Evolutionary conservation across 345 rosid species (phyloP).

Genomic region (Dimocarpus longan): DNA sequence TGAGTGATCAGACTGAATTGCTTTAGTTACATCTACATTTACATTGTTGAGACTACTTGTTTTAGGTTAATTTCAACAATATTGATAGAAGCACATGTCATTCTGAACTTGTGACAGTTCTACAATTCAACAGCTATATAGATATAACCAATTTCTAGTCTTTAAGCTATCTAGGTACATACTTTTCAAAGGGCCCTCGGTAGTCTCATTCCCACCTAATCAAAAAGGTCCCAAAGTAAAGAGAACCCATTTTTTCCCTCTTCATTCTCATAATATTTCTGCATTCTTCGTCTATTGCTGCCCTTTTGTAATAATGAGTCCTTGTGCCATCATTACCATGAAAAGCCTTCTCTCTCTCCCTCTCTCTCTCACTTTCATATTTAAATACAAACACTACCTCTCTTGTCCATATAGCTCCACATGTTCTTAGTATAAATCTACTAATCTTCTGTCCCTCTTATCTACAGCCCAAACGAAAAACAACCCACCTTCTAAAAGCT

Average conservation of each 20-base stretch:
- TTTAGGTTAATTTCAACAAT: not conserved
- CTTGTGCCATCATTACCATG: conserved; percentile 64
- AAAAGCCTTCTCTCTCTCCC: conserved; percentile 34
- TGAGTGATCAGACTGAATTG: not conserved
- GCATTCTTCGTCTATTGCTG: conserved; percentile 43
- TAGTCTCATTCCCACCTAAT: not conserved
- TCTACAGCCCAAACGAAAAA: not conserved
- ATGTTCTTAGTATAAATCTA: conserved; percentile 1
- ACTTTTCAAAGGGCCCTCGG: conserved; percentile 21
- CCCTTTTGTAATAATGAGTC: conserved; percentile 71
- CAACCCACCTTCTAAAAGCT: not conserved
- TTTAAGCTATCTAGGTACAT: not conserved
- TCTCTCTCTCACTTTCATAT: conserved; percentile 12
- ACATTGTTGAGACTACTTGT: not conserved
- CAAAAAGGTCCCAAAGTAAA: not conserved
- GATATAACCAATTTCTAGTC: not conserved
- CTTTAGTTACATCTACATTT: not conserved
- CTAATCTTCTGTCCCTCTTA: not conserved
- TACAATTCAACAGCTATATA: conserved; percentile 13
- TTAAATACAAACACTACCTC: conserved; percentile 10
- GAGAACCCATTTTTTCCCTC: not conserved
- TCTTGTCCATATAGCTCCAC: conserved; percentile 35
- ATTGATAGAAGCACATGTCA: conserved; percentile 9
- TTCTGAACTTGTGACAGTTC: conserved; percentile 10
- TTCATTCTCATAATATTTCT: conserved; percentile 26